phyloP scores from a whole-genome alignment of 2,329 filamentous ascomycete species.

The Talaromyces verruculosus region DNA sequence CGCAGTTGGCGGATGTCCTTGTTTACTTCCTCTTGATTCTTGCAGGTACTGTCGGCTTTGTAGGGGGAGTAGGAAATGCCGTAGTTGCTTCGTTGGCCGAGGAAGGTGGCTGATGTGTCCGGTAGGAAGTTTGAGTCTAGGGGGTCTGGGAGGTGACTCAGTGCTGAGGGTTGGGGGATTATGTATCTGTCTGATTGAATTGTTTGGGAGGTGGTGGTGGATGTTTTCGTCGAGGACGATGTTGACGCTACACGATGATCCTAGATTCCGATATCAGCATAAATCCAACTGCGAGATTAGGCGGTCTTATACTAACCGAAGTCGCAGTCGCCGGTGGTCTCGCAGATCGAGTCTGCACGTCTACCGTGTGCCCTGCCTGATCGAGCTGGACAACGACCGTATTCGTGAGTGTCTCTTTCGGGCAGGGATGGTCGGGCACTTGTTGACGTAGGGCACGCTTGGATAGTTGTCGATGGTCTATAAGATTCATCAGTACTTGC shows the following conservation, averaged over 20 bases:
- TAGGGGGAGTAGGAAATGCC: slow-evolving; percentile 63
- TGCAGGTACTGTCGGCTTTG: slow-evolving; percentile 62
- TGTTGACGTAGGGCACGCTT: slow-evolving; percentile 6
- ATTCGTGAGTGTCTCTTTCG: slow-evolving; percentile 18
- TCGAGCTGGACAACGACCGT: slow-evolving; percentile 20
- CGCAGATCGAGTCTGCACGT: slow-evolving; percentile 9
- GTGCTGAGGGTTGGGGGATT: background rate
- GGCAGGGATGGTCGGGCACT: background rate
- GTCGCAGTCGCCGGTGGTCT: background rate
- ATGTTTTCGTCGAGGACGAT: background rate
- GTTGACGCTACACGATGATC: background rate
- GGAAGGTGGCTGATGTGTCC: background rate
- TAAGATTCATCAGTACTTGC: background rate
- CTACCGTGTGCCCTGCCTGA: slow-evolving; percentile 17
- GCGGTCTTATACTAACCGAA: background rate
- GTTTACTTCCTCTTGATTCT: slow-evolving; percentile 61
- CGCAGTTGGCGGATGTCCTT: slow-evolving; percentile 62
- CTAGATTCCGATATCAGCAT: background rate
- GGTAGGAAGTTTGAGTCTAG: background rate
- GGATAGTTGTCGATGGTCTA: slow-evolving; percentile 13
- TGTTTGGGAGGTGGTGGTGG: background rate
- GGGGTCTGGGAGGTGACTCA: background rate
- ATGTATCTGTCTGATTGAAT: background rate
- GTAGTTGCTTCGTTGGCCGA: slow-evolving; percentile 26
- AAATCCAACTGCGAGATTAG: background rate